phyloP scores from a whole-genome alignment of 2,329 filamentous ascomycete species.

The Coniochaeta sp. region DNA sequence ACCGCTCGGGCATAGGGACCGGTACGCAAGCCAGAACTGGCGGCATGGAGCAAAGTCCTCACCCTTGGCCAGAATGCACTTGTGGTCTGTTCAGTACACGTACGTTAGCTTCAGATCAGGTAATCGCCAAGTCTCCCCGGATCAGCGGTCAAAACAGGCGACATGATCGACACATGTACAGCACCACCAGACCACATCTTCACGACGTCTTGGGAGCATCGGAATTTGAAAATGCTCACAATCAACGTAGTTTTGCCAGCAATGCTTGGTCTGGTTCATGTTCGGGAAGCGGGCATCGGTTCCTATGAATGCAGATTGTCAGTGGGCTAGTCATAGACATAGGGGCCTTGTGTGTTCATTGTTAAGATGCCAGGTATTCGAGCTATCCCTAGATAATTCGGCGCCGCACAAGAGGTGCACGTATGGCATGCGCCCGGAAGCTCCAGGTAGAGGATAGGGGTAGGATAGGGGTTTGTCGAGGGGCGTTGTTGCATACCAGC shows the following conservation, averaged over 20 bases:
- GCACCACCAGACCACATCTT: not conserved
- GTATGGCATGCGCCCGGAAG: not conserved
- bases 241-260: conserved; percentile 99
- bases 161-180: not conserved
- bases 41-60: conserved; percentile 97
- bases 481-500: conserved; percentile 28
- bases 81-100: conserved; percentile 55
- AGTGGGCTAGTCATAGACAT: conserved; percentile 21
- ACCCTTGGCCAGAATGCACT: conserved; percentile 97
- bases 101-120: not conserved
- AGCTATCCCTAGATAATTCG: not conserved
- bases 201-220: not conserved
- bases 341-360: not conserved
- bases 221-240: conserved; percentile 25
- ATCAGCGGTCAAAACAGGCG: not conserved
- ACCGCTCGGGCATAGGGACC: conserved; percentile 90
- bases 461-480: not conserved
- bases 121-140: not conserved
- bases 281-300: conserved; percentile 99
- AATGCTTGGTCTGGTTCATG: conserved; percentile 98
- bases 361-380: not conserved
- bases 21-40: conserved; percentile 94
- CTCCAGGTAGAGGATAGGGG: not conserved
- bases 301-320: conserved; percentile 47
- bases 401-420: not conserved